Evolutionary conservation across 192 early-diverging fungal species (phyloP).

Genomic region (Coemansia guatemalensis): DNA sequence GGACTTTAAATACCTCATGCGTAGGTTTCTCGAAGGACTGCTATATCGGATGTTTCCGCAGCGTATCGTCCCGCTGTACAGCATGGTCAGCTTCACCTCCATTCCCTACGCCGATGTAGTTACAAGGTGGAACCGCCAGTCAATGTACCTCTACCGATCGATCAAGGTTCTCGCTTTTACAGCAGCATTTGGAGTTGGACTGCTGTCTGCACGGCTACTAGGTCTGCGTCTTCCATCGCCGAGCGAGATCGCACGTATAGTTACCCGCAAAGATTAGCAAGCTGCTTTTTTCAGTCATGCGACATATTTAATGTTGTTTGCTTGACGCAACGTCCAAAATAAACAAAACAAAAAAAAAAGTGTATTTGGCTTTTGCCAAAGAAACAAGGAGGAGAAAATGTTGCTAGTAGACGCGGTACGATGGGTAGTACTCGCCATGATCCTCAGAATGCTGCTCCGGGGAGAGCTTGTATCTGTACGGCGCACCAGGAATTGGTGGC

Average conservation of each 20-base stretch:
- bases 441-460: conserved; percentile 42
- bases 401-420: conserved; percentile 46
- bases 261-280: background rate
- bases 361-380: background rate
- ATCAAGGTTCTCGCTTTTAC: conserved; percentile 8
- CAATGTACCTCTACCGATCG: conserved; percentile 34
- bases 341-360: conserved; percentile 2
- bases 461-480: conserved; percentile 53
- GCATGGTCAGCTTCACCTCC: conserved; percentile 92
- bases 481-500: conserved; percentile 58
- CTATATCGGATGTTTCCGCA: conserved; percentile 73
- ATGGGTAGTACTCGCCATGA: conserved; percentile 53
- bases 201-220: conserved; percentile 13
- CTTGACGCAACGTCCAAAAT: background rate
- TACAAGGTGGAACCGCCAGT: conserved; percentile 37
- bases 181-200: conserved; percentile 9
- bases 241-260: conserved; percentile 9
- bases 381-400: background rate
- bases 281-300: background rate
- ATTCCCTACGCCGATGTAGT: conserved; percentile 79
- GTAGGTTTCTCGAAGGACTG: conserved; percentile 78
- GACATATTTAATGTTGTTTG: background rate
- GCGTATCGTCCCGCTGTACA: conserved; percentile 84
- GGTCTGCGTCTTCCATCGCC: conserved; percentile 17
- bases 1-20: conserved; percentile 65